Base-by-base conservation (phyloP, 1,139 yeast species). In the Kodamaea arcana region DNA sequence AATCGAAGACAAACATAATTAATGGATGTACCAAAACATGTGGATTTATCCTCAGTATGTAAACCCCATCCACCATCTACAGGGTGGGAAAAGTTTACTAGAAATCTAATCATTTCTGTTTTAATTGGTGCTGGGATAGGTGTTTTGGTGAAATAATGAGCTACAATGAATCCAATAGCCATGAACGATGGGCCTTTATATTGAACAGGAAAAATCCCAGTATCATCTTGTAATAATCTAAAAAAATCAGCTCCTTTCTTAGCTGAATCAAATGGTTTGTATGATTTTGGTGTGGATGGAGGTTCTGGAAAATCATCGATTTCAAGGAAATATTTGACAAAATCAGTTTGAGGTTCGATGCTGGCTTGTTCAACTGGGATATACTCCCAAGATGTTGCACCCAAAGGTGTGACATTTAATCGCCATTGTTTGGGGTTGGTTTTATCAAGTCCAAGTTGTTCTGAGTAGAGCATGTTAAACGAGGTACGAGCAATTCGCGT, bases 31-130 rank as follows among this genome's bases (percentile, higher is more conserved):
- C 99, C 98, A 56, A 88, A 90, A 46, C 94, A 94, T 0, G 98
- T 94, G 6, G 94, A 82, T 55, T 90, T 92, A 53, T 92, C 98
- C 32, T 78, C 80, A 3, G 88, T 77, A 54, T 92, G 97, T 33
- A 94, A 69, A 0, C 97, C 98, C 98, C 99, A 94, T 1, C 98
- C 99, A n/a, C 99, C 99, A 59, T 94, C 99, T 0, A 88, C 95
- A 0, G 97, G 97, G 54, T 92, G 96, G 0, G 97, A 82, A 1
- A 86, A 75, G 54, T 94, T 94, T 14, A 87, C 87, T 15, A 92
- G 62, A 52, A 88, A 92, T 37, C 97, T 70, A 26, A 83, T 78
- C 56, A 94, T 64, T 56, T 94, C 98, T 9, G 65, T 59, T 43
- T 69, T 65, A 46, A 74, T 78, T 21, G 78, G 81, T 28, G 78